These are phyloP conservation scores for Sideroxylon spinosum DNA, from an alignment of 179 eudicot genomes.

Conservation along the genomic window DNA sequence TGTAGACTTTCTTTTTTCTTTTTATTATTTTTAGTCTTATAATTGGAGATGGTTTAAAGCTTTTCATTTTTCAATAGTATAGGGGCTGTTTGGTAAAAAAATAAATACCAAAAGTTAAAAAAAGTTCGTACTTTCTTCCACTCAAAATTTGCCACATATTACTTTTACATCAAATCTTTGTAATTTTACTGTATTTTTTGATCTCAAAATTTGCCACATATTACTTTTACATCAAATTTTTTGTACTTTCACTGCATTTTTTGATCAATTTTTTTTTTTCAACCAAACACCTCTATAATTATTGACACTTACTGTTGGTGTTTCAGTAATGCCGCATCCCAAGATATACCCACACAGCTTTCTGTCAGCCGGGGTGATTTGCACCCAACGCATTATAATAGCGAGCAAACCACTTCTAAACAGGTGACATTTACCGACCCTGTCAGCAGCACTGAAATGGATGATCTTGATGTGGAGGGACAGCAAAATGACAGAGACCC, in stretches of 20 bases:
- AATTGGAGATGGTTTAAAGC: background rate
- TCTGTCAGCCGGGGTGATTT: conserved; percentile 35
- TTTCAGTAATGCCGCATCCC: conserved; percentile 42
- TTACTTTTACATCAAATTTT: no score
- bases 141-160: no score
- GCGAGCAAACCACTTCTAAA: conserved; percentile 31
- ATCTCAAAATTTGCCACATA: no score
- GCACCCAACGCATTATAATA: conserved; percentile 28
- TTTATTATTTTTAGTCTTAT: background rate
- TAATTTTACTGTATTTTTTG: no score
- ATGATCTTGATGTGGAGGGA: conserved; percentile 49
- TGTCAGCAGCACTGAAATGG: conserved; percentile 51
- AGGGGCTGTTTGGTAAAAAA: no score
- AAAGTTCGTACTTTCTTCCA: no score
- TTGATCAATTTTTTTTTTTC: no score
- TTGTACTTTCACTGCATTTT: no score
- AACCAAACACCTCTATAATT: no score
- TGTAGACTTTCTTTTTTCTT: background rate
- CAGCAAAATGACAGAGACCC: conserved; percentile 49
- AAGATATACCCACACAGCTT: conserved; percentile 33
- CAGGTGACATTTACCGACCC: conserved; percentile 74
- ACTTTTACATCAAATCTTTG: no score
- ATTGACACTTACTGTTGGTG: conserved; percentile 12
- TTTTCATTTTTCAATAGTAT: background rate
- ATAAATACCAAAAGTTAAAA: no score